phyloP scores from a whole-genome alignment of 768 basidiomycete species.

The Crassisporium funariophilum region DNA sequence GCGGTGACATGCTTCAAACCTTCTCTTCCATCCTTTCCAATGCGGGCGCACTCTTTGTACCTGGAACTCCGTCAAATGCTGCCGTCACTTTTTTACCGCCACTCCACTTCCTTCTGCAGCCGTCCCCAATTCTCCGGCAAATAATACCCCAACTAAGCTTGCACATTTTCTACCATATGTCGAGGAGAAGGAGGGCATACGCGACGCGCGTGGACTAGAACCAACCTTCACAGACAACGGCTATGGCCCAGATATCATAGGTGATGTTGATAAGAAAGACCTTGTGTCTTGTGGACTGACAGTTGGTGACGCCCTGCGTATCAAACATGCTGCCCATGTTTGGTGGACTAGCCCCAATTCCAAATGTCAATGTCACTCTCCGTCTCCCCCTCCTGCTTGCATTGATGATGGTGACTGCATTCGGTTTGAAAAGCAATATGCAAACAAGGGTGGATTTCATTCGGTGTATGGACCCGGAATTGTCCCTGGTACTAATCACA shows the following conservation, averaged over 20 bases:
- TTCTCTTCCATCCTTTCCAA: constrained; percentile 3
- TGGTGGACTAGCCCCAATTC: constrained; percentile 1
- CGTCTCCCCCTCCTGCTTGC: not conserved
- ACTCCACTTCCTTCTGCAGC: not conserved
- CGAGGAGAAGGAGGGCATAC: constrained; percentile 4
- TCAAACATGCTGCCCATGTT: constrained; percentile 3
- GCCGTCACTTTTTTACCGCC: not conserved
- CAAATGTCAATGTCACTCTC: not conserved
- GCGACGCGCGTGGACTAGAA: not conserved
- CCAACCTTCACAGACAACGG: not conserved
- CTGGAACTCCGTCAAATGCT: not conserved
- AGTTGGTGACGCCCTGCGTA: constrained; percentile 4
- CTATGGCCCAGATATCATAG: constrained; percentile 11
- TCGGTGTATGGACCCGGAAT: not conserved
- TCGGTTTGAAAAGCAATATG: constrained; percentile 1
- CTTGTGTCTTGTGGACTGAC: constrained; percentile 7
- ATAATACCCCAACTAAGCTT: constrained; percentile 10
- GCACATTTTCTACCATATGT: constrained; percentile 6
- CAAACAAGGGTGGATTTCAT: constrained; percentile 1
- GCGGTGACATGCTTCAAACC: not conserved
- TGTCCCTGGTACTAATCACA: not conserved
- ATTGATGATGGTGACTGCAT: not conserved
- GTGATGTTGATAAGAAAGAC: constrained; percentile 1
- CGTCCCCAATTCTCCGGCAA: constrained; percentile 2
- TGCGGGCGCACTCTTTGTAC: not conserved